Conservation (phyloP, 73 alveolate genomes). For the Paraurostyla sp. region DNA sequence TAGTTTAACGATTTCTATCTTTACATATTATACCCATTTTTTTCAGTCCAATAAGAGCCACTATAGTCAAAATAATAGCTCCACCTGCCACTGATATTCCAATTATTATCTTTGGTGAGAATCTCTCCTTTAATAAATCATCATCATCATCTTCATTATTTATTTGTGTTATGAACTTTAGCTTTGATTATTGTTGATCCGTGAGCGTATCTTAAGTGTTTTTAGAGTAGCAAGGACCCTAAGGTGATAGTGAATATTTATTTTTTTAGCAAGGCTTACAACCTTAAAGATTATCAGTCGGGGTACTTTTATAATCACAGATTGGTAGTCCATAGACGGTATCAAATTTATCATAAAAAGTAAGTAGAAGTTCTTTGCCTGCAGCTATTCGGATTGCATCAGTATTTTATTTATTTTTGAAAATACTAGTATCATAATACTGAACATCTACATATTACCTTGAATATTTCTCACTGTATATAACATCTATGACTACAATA, state of each 20-base stretch:
- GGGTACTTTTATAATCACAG: background rate
- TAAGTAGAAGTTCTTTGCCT: background rate
- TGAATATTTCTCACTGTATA: background rate
- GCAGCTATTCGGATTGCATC: background rate
- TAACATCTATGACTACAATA: background rate
- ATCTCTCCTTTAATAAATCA: too few species aligned
- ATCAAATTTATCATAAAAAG: background rate
- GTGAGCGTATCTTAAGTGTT: too few species aligned
- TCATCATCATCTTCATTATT: too few species aligned
- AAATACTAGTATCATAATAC: background rate
- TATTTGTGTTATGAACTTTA: too few species aligned
- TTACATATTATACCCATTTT: too few species aligned
- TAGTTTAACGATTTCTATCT: background rate
- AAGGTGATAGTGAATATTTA: background rate
- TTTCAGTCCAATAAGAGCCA: too few species aligned
- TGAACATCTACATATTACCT: background rate
- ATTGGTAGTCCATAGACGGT: slow-evolving; percentile 3
- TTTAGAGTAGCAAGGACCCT: slow-evolving; percentile 1
- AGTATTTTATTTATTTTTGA: background rate
- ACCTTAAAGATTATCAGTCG: background rate
- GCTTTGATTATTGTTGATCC: too few species aligned
- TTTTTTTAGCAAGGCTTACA: background rate
- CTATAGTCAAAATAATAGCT: too few species aligned
- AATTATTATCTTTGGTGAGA: too few species aligned
- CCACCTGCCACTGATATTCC: too few species aligned